Evolutionary conservation across 2,329 filamentous ascomycete genomes (phyloP).

Genomic region (Apiospora pterosperma): DNA sequence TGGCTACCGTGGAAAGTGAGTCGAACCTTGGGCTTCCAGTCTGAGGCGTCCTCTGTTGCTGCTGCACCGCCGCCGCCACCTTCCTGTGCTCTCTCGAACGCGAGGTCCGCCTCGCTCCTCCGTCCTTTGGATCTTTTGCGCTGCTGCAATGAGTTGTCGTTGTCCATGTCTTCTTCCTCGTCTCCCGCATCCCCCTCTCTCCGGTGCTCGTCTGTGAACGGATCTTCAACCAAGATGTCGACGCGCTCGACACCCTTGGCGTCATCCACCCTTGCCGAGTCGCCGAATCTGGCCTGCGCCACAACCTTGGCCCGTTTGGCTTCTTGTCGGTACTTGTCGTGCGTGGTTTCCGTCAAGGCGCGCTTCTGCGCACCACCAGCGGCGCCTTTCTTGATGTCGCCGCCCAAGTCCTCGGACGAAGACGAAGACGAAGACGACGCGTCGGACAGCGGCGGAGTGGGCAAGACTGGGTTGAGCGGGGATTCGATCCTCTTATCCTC

Average conservation of each 20-base stretch:
- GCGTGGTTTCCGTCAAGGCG: conserved; percentile 13
- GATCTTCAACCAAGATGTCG: conserved; percentile 57
- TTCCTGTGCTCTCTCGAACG: conserved; percentile 13
- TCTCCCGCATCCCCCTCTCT: conserved; percentile 3
- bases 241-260: conserved; percentile 60
- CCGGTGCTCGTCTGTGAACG: conserved; percentile 34
- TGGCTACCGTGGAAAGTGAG: conserved; percentile 73
- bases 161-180: conserved; percentile 10
- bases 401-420: conserved; percentile 17
- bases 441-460: conserved; percentile 44
- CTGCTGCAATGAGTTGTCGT: neutral
- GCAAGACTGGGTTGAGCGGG: conserved; percentile 51
- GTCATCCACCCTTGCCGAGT: conserved; percentile 51
- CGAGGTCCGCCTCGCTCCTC: conserved; percentile 18
- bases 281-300: conserved; percentile 69
- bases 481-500: conserved; percentile 47
- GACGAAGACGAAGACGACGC: conserved; percentile 18
- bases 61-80: conserved; percentile 21
- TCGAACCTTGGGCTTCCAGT: conserved; percentile 57
- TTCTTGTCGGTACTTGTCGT: conserved; percentile 30
- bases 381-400: conserved; percentile 17
- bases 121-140: conserved; percentile 19
- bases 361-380: conserved; percentile 18
- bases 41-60: conserved; percentile 22
- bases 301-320: conserved; percentile 58